Percentiles rank a stretch among this genome's conserved stretches.
Conservation (phyloP, 257 asterid genomes). For the Solanum ahanhuiri region DNA sequence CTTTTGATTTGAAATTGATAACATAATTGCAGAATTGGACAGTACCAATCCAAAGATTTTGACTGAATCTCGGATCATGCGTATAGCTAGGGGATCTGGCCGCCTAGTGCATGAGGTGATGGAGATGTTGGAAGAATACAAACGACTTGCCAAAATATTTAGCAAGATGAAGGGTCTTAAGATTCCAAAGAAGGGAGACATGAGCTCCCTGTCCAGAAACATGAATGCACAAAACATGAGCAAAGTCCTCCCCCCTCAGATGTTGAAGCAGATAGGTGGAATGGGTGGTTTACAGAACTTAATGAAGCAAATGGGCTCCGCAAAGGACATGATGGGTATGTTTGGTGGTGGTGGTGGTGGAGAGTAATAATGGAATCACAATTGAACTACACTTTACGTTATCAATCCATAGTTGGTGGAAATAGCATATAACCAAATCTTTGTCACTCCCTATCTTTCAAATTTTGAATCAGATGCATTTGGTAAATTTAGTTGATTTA, state of each 20-base stretch:
- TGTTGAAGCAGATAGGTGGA: slow-evolving; percentile 92
- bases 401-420: not conserved
- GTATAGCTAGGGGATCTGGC: slow-evolving; percentile 89
- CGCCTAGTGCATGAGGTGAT: slow-evolving; percentile 65
- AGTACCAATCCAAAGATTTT: slow-evolving; percentile 77
- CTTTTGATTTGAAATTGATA: not conserved
- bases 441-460: not conserved
- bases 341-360: slow-evolving; percentile 74
- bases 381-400: not conserved
- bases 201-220: slow-evolving; percentile 72
- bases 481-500: not conserved
- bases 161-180: slow-evolving; percentile 98
- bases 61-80: slow-evolving; percentile 72
- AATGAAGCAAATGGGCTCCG: slow-evolving; percentile 88
- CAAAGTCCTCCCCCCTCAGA: slow-evolving; percentile 85
- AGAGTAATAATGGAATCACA: slow-evolving; percentile 11
- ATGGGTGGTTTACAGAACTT: slow-evolving; percentile 84
- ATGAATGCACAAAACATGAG: slow-evolving; percentile 93
- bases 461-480: not conserved
- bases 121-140: slow-evolving; percentile 97
- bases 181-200: slow-evolving; percentile 93
- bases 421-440: not conserved
- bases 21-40: slow-evolving; percentile 60
- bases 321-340: slow-evolving; percentile 94
- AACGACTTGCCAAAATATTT: slow-evolving; percentile 80